Evolutionary conservation across 768 basidiomycete species (phyloP).

Genomic region (Plicaturopsis crispa): DNA sequence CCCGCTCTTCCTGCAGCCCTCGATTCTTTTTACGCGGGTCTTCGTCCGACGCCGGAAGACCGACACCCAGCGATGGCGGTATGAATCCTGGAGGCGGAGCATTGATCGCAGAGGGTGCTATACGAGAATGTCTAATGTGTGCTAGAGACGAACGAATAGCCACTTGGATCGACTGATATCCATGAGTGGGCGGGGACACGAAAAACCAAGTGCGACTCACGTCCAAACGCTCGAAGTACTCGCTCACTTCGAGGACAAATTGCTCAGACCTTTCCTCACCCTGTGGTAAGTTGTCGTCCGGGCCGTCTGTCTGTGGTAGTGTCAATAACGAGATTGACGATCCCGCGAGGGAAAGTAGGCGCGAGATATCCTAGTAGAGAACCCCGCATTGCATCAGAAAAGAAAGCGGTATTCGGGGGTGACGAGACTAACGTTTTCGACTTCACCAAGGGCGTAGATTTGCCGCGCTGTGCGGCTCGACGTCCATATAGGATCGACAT

Average conservation of each 20-base stretch:
- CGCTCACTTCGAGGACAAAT: constrained; percentile 78
- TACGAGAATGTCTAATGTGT: constrained; percentile 74
- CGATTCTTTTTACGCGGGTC: constrained; percentile 31
- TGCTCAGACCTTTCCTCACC: constrained; percentile 82
- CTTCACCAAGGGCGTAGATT: constrained; percentile 72
- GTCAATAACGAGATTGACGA: constrained; percentile 75
- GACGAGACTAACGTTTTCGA: constrained; percentile 54
- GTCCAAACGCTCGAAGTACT: constrained; percentile 79
- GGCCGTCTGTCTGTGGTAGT: constrained; percentile 73
- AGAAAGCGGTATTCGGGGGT: background rate
- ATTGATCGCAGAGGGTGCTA: constrained; percentile 83
- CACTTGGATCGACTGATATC: constrained; percentile 58
- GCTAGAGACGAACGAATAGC: constrained; percentile 73
- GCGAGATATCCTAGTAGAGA: constrained; percentile 78
- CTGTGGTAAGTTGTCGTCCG: constrained; percentile 62
- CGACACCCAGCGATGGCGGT: constrained; percentile 74
- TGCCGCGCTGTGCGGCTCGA: constrained; percentile 76
- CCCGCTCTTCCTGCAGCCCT: constrained; percentile 71
- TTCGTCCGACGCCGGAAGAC: constrained; percentile 41
- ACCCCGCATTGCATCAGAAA: constrained; percentile 39
- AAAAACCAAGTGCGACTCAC: constrained; percentile 42
- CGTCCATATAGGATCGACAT: constrained; percentile 74
- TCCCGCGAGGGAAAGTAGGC: constrained; percentile 66
- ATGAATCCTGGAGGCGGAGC: constrained; percentile 68
- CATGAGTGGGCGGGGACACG: background rate